Base-by-base conservation (phyloP, 139 green algal species). In the Chlorella sp. region DNA sequence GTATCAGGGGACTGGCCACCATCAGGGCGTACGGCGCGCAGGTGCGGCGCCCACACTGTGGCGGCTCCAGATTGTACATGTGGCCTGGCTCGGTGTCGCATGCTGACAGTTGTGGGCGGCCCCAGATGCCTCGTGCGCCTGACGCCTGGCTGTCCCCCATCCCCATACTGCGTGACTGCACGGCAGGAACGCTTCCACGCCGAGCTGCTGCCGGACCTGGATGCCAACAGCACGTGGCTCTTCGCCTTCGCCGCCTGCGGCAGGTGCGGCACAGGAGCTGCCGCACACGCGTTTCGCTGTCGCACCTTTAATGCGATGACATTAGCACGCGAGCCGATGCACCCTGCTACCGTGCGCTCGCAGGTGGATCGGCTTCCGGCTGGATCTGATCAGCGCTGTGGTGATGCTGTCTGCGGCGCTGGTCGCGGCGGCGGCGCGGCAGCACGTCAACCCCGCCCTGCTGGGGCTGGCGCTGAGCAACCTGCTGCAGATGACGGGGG, bases 401-500 rank as follows among this genome's bases (percentile, higher is more conserved):
- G 24, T 32, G 3, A 24, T 69, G 63, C 77, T 86, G 29, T 79
- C 68, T 17, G 79, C 78, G 1, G 69, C 82, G 1, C 69, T 91
- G 14, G 27, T 64, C 22, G 80, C 84, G n/a, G 86, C 88, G 77
- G 82, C 80, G 2, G 67, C 88, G 14, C 70, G 81, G 20, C 23
- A 73, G 10, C 49, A 59, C n/a, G 36, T 77, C 26, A n/a, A 62
- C 35, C 66, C 74, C 10, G 42, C 63, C 50, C 63, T 95, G 34
- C 81, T 91, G 34, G 89, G 75, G 5, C 80, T 95, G 42, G 88
- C 89, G 5, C 83, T 95, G 22, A 88, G 83, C 20, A 81, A 92
- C 72, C 77, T 88, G 33, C 77, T 96, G 71, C 78, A 90, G 74
- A 83, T 96, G 60, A 84, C 77, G 1, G 89, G 85, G 24, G 71